Percentiles rank a stretch among this genome's conserved stretches.
Evolutionary conservation across 768 basidiomycete species (phyloP).

Genomic region (Lactarius indigo): DNA sequence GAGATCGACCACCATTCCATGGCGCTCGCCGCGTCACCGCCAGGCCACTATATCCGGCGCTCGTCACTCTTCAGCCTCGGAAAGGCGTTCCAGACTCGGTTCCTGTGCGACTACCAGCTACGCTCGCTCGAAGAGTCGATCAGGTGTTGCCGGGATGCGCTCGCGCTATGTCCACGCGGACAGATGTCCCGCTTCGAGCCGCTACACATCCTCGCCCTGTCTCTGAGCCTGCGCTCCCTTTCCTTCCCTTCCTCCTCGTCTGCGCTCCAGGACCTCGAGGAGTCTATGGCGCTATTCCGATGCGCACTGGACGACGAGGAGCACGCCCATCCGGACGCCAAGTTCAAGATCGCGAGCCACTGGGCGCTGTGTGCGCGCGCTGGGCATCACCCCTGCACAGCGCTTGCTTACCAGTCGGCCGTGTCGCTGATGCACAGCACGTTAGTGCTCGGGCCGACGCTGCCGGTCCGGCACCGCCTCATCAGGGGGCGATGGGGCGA

Average conservation of each 20-base stretch:
- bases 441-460: neutral
- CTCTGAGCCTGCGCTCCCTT: conserved; percentile 1
- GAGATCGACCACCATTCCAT: conserved; percentile 2
- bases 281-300: conserved; percentile 9
- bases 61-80: conserved; percentile 7
- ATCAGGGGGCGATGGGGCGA: neutral
- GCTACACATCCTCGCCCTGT: neutral
- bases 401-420: conserved; percentile 1
- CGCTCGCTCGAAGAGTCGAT: neutral
- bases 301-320: conserved; percentile 3
- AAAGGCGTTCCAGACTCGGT: neutral
- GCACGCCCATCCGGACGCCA: neutral
- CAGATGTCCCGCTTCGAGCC: conserved; percentile 17
- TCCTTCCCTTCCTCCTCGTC: neutral
- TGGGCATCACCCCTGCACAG: neutral
- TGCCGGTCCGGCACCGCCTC: conserved; percentile 6
- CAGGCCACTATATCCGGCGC: neutral
- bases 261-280: neutral
- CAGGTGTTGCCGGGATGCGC: conserved; percentile 4
- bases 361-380: neutral
- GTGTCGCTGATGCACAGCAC: conserved; percentile 5
- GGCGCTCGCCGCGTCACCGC: conserved; percentile 10
- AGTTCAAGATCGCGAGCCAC: conserved; percentile 3
- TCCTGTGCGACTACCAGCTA: neutral
- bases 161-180: conserved; percentile 6